Conservation (phyloP, 345 rosid genomes). For the Pelargonium nanum region DNA sequence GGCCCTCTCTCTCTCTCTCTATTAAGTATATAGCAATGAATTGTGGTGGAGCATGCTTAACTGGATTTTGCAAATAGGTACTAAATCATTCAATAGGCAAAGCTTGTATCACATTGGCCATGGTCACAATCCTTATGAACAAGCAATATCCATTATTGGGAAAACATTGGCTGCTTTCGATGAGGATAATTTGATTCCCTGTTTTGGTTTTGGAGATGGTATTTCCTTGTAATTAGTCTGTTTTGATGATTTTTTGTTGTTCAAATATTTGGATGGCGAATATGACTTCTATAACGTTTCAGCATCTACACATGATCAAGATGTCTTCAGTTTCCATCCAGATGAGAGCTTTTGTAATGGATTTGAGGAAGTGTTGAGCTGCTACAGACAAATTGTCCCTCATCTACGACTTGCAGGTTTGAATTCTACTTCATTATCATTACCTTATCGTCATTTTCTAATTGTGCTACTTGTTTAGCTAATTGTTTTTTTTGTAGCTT, state of each 20-base stretch:
- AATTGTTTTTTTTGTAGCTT: constrained; percentile 1
- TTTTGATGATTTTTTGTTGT: background rate
- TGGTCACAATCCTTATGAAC: constrained; percentile 74
- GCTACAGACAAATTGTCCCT: constrained; percentile 75
- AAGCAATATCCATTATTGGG: constrained; percentile 85
- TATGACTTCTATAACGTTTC: constrained; percentile 14
- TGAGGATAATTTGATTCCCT: constrained; percentile 90
- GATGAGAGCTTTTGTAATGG: constrained; percentile 71
- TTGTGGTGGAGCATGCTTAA: constrained; percentile 5
- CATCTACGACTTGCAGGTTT: constrained; percentile 76
- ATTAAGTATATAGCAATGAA: constrained; percentile 8
- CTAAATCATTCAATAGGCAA: constrained; percentile 52
- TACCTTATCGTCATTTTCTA: background rate
- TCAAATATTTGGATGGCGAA: constrained; percentile 8
- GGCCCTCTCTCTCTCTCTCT: constrained; percentile 3
- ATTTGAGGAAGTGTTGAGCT: constrained; percentile 77
- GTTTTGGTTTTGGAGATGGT: constrained; percentile 99
- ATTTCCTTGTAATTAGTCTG: constrained; percentile 5
- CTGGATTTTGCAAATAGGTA: constrained; percentile 34
- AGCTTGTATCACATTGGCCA: constrained; percentile 72
- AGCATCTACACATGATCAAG: constrained; percentile 96
- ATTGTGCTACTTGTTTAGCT: background rate
- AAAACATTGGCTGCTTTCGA: constrained; percentile 77
- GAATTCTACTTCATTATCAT: constrained; percentile 2
- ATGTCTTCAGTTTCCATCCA: constrained; percentile 70